These are phyloP conservation scores for Verticillium tricorpus DNA, from an alignment of 2,329 filamentous ascomycete genomes.

Conservation along the genomic window DNA sequence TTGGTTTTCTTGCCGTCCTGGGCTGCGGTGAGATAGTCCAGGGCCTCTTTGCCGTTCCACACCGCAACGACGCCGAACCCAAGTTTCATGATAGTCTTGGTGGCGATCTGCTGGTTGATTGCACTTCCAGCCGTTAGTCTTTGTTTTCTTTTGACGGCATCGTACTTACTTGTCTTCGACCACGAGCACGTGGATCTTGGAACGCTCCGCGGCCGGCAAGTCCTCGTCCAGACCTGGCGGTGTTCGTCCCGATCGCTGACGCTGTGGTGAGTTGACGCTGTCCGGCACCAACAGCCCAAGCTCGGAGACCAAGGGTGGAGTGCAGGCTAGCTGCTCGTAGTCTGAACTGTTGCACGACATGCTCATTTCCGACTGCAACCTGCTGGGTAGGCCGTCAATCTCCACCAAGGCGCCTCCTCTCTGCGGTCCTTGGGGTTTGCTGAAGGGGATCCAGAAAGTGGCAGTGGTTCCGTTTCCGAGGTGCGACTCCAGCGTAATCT, in stretches of 20 bases:
- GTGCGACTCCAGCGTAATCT: constrained; percentile 65
- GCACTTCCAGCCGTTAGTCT: constrained; percentile 28
- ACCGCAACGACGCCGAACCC: constrained; percentile 67
- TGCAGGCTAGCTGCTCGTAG: constrained; percentile 42
- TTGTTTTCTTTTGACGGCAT: neutral
- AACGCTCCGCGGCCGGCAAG: constrained; percentile 52
- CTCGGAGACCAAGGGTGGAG: constrained; percentile 28
- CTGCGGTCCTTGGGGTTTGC: constrained; percentile 54
- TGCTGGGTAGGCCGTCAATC: constrained; percentile 61
- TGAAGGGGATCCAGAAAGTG: constrained; percentile 73
- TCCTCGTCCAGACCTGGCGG: constrained; percentile 38
- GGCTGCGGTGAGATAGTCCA: constrained; percentile 64
- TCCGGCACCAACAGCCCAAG: constrained; percentile 13
- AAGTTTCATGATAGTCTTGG: constrained; percentile 69
- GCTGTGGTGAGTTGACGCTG: constrained; percentile 17
- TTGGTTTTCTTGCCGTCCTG: constrained; percentile 45
- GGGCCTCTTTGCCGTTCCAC: constrained; percentile 74
- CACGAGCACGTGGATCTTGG: constrained; percentile 65
- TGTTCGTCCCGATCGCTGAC: constrained; percentile 28
- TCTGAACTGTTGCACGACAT: constrained; percentile 66
- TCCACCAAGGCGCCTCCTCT: constrained; percentile 45
- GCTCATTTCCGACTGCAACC: constrained; percentile 59
- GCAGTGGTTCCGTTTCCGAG: constrained; percentile 67
- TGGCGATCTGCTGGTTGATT: constrained; percentile 72
- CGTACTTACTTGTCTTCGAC: constrained; percentile 72